These are phyloP conservation scores for Ophiostoma ulmi DNA, from an alignment of 2,329 filamentous ascomycete genomes.

Conservation along the genomic window DNA sequence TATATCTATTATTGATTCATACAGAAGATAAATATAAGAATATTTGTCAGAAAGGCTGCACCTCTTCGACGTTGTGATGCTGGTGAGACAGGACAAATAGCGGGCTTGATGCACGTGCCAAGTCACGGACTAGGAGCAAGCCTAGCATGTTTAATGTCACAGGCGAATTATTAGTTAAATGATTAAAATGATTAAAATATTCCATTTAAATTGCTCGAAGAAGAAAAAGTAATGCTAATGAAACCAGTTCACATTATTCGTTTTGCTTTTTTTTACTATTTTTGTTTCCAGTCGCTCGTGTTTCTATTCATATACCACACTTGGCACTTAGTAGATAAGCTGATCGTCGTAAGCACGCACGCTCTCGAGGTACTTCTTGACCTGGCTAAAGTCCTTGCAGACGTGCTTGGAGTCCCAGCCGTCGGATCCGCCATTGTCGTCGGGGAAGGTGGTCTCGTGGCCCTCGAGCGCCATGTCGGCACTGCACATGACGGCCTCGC, in stretches of 20 bases:
- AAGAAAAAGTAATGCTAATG: background rate
- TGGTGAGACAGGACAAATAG: too few relatives aligned
- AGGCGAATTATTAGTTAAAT: too few relatives aligned
- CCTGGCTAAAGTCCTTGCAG: conserved; percentile 42
- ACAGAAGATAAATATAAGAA: too few relatives aligned
- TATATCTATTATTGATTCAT: too few relatives aligned
- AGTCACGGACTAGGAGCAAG: too few relatives aligned
- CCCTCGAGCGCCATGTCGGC: conserved; percentile 45
- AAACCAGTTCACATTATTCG: conserved; percentile 1
- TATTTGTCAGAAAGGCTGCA: too few relatives aligned
- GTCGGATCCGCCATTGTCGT: conserved; percentile 43
- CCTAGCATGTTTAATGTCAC: too few relatives aligned
- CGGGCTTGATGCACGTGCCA: too few relatives aligned
- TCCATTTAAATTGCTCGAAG: background rate
- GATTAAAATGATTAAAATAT: background rate
- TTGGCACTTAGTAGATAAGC: conserved; percentile 37
- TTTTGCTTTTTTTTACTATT: background rate
- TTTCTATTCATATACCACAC: too few relatives aligned
- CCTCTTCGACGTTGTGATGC: too few relatives aligned
- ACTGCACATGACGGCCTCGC: conserved; percentile 44
- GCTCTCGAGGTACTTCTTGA: conserved; percentile 41
- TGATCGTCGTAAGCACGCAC: conserved; percentile 43
- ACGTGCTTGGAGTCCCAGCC: conserved; percentile 46
- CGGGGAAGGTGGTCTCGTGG: conserved; percentile 44
- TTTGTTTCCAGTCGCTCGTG: background rate